Conservation (phyloP, 305 asterid species). For the Caryopteris hybrid region DNA sequence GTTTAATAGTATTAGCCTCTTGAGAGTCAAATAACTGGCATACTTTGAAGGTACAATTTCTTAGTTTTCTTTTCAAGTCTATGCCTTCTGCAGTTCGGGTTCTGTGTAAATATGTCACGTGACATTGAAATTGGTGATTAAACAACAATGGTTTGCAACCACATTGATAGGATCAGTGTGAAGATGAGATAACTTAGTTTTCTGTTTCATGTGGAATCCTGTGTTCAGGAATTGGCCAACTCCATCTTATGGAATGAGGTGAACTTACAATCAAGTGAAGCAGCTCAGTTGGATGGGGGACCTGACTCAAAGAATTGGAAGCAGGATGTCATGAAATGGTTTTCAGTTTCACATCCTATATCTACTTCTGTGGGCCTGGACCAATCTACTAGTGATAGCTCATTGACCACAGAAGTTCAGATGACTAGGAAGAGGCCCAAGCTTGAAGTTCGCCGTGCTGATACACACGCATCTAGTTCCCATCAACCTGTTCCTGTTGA, state of each 20-base stretch:
- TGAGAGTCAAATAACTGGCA: neutral
- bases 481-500: slow-evolving; percentile 49
- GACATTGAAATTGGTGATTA: slow-evolving; percentile 8
- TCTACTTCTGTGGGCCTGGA: slow-evolving; percentile 39
- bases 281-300: slow-evolving; percentile 43
- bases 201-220: slow-evolving; percentile 5
- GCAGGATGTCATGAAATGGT: slow-evolving; percentile 90
- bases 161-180: slow-evolving; percentile 1
- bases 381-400: slow-evolving; percentile 42
- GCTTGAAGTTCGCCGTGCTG: slow-evolving; percentile 99
- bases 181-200: slow-evolving; percentile 3
- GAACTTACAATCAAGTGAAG: slow-evolving; percentile 49
- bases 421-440: slow-evolving; percentile 81
- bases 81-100: neutral
- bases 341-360: slow-evolving; percentile 70
- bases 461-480: slow-evolving; percentile 56
- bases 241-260: slow-evolving; percentile 85
- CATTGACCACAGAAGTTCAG: slow-evolving; percentile 47
- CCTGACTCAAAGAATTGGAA: slow-evolving; percentile 86
- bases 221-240: slow-evolving; percentile 68
- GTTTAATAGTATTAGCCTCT: slow-evolving; percentile 1
- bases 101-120: neutral
- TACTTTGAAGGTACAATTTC: neutral
- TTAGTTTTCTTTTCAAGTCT: neutral
- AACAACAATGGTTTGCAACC: neutral